phyloP scores from a whole-genome alignment of 768 basidiomycete genomes.

The Russula sp. region DNA sequence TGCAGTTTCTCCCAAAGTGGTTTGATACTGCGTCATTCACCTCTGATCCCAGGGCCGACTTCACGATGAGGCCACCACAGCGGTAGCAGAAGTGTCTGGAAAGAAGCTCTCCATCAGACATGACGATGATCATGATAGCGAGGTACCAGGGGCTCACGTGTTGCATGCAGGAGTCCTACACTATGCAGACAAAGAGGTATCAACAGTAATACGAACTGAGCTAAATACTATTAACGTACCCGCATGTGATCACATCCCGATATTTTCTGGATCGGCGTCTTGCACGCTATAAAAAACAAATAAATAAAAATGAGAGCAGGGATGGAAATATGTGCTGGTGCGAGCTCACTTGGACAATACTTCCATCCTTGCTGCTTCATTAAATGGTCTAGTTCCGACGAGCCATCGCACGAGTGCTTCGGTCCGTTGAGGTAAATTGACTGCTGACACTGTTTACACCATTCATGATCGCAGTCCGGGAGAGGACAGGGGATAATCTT shows the following conservation, averaged over 20 bases:
- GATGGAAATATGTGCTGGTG: too few species aligned
- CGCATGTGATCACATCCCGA: conserved; percentile 55
- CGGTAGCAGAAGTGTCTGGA: conserved; percentile 1
- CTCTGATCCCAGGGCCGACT: conserved; percentile 22
- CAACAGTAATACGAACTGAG: neutral
- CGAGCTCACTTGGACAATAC: conserved; percentile 28
- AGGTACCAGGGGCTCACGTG: conserved; percentile 24
- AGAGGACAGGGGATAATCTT: conserved; percentile 26
- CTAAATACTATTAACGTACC: conserved; percentile 30
- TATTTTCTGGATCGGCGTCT: conserved; percentile 43
- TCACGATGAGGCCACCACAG: conserved; percentile 28
- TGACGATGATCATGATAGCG: neutral
- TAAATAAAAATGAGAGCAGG: too few species aligned
- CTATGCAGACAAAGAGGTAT: conserved; percentile 27
- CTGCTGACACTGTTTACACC: conserved; percentile 30
- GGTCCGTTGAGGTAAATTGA: conserved; percentile 21
- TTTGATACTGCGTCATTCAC: conserved; percentile 27
- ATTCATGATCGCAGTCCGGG: conserved; percentile 26
- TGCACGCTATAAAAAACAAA: conserved; percentile 30
- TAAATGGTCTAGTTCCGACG: conserved; percentile 28
- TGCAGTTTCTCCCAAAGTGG: conserved; percentile 25
- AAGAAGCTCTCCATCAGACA: neutral
- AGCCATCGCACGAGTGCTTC: conserved; percentile 29
- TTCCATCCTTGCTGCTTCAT: conserved; percentile 30
- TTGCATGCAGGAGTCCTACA: conserved; percentile 54